Base-by-base conservation (phyloP, 805 yeast genomes). In the Starmera dryadoides region DNA sequence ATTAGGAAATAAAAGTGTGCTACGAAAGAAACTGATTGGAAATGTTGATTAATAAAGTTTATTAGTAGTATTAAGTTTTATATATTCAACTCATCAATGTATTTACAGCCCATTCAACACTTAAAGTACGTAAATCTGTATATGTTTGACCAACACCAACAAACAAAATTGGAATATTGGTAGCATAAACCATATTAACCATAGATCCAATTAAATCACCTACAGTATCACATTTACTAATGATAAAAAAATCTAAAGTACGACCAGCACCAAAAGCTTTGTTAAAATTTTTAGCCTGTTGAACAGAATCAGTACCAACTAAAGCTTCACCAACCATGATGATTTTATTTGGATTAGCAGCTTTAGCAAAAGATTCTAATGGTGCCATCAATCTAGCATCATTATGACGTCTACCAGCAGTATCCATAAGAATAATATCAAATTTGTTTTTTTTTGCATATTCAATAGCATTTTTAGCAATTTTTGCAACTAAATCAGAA, bases 321-420 rank as follows among this genome's bases (percentile, higher is more conserved):
- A 91, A 68, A 0, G 98, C 98, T 62, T 91, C 98, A 32, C 97
- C 98, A 16, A 91, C 98, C 98, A 93, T 93, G 55, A 91, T 89
- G 52, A 91, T 91, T 59, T 86, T 91, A 62, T 91, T 93, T 1
- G 98, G 98, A 36, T 86, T 74, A 3, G 98, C 98, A 36, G 94
- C 89, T 52, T 85, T 87, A 15, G 97, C 98, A 60, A 91, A 91
- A 40, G 91, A 86, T 49, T 88, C 94, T 47, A 91, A 66, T 7
- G 97, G 96, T 0, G 96, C 91, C 98, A 91, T 91, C 45, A 91
- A 70, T 42, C 91, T 80, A 15, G 93, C 83, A 59, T 93, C 97
- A 49, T 91, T 87, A 56, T 93, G 98, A 40, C 98, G 79, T 66
- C 98, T 77, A 33, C 98, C 98, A 0, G 98, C 98, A 4, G 98